A percentile compares a stretch with the other conserved stretches of the same genome.
Evolutionary conservation across 2,329 filamentous ascomycete genomes (phyloP).

Genomic region (Neonectria punicea): DNA sequence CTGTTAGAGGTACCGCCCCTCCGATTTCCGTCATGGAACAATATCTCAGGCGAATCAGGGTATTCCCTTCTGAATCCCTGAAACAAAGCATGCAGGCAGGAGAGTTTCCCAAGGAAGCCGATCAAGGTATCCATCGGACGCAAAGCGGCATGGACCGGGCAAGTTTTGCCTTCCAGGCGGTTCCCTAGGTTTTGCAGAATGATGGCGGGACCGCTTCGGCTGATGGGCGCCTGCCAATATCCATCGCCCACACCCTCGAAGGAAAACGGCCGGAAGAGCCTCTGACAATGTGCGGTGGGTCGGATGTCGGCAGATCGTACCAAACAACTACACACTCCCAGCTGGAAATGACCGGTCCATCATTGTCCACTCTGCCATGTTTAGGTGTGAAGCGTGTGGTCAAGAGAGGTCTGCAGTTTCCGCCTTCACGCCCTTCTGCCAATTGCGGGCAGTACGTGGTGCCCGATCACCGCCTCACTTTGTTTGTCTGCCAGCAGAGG

Average conservation of each 20-base stretch:
- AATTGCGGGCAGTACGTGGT: neutral
- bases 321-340: conserved; percentile 5
- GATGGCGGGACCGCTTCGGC: neutral
- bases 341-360: neutral
- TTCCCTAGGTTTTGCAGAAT: neutral
- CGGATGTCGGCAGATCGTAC: neutral
- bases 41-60: neutral
- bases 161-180: neutral
- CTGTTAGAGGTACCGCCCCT: neutral
- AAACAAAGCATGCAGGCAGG: neutral
- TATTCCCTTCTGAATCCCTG: neutral
- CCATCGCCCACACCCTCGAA: neutral
- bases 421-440: neutral
- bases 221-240: neutral
- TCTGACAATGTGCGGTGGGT: neutral
- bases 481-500: neutral
- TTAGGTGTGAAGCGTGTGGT: neutral
- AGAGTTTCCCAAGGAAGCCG: neutral
- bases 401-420: neutral
- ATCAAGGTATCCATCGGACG: neutral
- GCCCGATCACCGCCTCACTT: neutral
- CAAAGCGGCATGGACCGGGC: neutral
- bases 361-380: conserved; percentile 5
- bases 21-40: neutral
- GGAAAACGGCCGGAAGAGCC: neutral